Conservation (phyloP, 2,329 filamentous ascomycete species). For the Apiospora kogelbergensis region DNA sequence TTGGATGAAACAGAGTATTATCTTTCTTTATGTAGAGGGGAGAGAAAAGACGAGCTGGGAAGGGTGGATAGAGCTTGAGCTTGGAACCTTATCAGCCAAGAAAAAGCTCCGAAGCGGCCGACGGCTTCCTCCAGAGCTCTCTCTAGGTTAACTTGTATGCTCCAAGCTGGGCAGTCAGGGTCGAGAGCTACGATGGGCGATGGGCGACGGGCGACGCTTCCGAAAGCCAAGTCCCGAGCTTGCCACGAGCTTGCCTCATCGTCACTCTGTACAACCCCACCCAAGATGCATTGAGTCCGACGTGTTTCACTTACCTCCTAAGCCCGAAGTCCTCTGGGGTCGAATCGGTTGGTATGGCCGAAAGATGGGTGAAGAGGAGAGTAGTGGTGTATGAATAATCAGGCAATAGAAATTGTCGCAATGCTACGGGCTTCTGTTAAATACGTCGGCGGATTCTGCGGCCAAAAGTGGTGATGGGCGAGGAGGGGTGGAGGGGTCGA, state of each 20-base stretch:
- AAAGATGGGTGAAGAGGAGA: neutral
- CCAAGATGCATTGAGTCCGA: neutral
- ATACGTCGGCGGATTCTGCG: neutral
- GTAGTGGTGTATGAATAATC: neutral
- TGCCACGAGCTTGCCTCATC: neutral
- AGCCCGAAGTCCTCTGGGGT: neutral
- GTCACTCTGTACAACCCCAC: neutral
- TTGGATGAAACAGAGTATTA: neutral
- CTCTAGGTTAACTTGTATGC: too few relatives aligned
- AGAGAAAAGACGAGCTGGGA: neutral
- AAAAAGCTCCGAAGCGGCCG: neutral
- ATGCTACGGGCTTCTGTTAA: neutral
- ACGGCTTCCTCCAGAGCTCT: neutral
- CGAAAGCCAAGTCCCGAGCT: too few relatives aligned
- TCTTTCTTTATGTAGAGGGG: neutral
- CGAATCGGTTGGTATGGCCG: neutral
- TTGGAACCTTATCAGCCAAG: neutral
- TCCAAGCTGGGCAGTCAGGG: too few relatives aligned
- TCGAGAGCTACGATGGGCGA: too few relatives aligned
- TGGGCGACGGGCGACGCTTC: too few relatives aligned
- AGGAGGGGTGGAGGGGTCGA: neutral
- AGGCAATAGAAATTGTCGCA: neutral
- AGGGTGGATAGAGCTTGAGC: too few relatives aligned
- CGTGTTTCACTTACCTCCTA: slow-evolving; percentile 2
- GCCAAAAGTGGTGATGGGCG: neutral